Conservation (phyloP, 1,139 yeast genomes). For the Scheffersomyces quercinus region DNA sequence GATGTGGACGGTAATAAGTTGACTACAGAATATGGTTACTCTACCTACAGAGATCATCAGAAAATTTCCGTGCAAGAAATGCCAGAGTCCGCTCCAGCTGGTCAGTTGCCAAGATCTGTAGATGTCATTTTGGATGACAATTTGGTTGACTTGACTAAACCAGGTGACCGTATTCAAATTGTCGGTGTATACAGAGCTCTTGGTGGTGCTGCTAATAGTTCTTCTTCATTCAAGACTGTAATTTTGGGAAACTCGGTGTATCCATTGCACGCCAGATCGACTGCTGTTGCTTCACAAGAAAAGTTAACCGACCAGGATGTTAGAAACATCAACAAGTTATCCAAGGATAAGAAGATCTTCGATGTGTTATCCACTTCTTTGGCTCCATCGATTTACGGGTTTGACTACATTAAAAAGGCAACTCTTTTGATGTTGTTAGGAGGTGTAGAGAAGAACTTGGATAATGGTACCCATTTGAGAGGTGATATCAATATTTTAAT, state of each 20-base stretch:
- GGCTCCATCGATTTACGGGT: constrained; percentile 96
- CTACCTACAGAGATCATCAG: constrained; percentile 93
- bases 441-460: constrained; percentile 92
- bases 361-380: constrained; percentile 80
- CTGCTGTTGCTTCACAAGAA: constrained; percentile 80
- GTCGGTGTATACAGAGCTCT: constrained; percentile 93
- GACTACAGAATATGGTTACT: constrained; percentile 88
- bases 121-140: constrained; percentile 94
- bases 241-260: constrained; percentile 87
- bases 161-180: constrained; percentile 94
- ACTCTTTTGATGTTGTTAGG: constrained; percentile 88
- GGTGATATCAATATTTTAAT: constrained; percentile 94
- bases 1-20: constrained; percentile 89
- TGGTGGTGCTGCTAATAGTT: constrained; percentile 73
- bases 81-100: constrained; percentile 99
- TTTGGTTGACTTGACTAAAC: constrained; percentile 86
- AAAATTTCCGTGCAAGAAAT: constrained; percentile 92
- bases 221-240: constrained; percentile 75
- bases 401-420: constrained; percentile 87
- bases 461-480: constrained; percentile 94
- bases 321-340: constrained; percentile 78
- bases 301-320: constrained; percentile 80
- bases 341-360: constrained; percentile 67
- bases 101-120: constrained; percentile 91
- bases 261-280: constrained; percentile 82